A percentile compares a stretch with the other conserved stretches of the same genome.
Conservation (phyloP, 1,284 basidiomycete species). For the Peniophora sp. region DNA sequence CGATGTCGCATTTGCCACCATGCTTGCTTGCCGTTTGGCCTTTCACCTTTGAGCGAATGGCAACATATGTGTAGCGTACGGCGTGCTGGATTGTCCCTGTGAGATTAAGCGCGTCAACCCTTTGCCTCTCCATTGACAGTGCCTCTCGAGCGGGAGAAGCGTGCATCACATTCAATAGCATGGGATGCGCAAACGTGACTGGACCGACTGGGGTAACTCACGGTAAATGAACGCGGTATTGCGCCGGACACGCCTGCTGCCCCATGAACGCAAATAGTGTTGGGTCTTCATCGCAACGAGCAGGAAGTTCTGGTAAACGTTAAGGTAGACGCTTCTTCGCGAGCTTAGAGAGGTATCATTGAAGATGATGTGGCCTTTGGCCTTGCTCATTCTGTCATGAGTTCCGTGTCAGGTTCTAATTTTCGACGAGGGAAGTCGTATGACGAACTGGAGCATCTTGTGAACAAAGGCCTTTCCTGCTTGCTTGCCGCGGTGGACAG, state of each 20-base stretch:
- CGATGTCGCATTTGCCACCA: conserved; percentile 31
- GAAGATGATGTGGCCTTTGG: conserved; percentile 67
- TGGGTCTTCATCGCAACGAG: conserved; percentile 86
- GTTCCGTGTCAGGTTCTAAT: too few species aligned
- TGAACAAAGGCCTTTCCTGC: conserved; percentile 51
- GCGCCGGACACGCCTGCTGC: conserved; percentile 28
- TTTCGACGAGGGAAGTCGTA: neutral
- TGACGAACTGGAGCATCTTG: conserved; percentile 63
- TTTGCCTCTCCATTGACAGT: neutral
- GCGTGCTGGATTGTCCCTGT: conserved; percentile 53
- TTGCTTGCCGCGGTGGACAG: conserved; percentile 50
- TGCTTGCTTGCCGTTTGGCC: conserved; percentile 34
- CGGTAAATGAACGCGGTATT: conserved; percentile 45
- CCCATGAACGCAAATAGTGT: conserved; percentile 66
- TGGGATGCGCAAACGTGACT: neutral
- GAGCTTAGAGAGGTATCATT: conserved; percentile 73
- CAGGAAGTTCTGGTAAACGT: conserved; percentile 85
- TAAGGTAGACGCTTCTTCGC: conserved; percentile 56
- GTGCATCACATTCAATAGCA: too few species aligned
- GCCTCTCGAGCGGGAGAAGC: neutral
- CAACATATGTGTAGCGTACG: conserved; percentile 46
- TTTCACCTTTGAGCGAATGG: conserved; percentile 39
- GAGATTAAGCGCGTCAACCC: conserved; percentile 1
- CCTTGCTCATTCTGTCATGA: conserved; percentile 60
- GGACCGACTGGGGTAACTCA: conserved; percentile 25